Base-by-base conservation (phyloP, 768 basidiomycete species). In the Hypsizygus marmoreus region DNA sequence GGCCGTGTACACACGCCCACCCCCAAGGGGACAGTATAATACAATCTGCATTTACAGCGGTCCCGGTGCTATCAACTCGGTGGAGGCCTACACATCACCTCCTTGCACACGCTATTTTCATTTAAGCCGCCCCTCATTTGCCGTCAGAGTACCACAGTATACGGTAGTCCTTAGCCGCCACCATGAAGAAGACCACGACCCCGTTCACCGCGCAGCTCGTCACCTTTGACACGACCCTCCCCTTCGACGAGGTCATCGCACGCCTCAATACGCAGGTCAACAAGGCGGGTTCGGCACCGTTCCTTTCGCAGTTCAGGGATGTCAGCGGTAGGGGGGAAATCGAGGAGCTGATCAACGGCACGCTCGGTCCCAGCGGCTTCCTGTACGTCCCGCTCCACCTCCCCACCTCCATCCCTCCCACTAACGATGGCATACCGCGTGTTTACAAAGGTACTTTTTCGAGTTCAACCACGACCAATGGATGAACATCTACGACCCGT, bases 371-470 rank as follows among this genome's bases (percentile, higher is more conserved):
- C 11, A 65, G 63, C 9, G 72, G 74, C 31, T 80, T 81, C 49
- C 36, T 76, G 80, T 79, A 49, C 38, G 76, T 64, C 20, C 13
- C n/a, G n/a, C n/a, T n/a, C n/a, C n/a, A n/a, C n/a, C n/a, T n/a
- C 22, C 9, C n/a, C n/a, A 14, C 16, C 8, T 13, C 13, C 28
- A 2, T 22, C 13, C 6, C n/a, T n/a, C 16, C 14, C 24, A 41
- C 22, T 43, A 37, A 32, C 30, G 16, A 9, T 38, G 16, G 29
- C 12, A 32, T 12, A 8, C 17, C n/a, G n/a, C n/a, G n/a, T n/a
- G n/a, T n/a, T n/a, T 2, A 11, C 12, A 33, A 35, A 80, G 77
- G 14, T 73, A 72, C 29, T 78, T 78, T 57, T 46, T 59, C 20
- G 66, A 74, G 41, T 45, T 69, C 24, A 59, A 59, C 20, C 71